phyloP scores from a whole-genome alignment of 2,329 filamentous ascomycete genomes.

The Aschersonia sp. region DNA sequence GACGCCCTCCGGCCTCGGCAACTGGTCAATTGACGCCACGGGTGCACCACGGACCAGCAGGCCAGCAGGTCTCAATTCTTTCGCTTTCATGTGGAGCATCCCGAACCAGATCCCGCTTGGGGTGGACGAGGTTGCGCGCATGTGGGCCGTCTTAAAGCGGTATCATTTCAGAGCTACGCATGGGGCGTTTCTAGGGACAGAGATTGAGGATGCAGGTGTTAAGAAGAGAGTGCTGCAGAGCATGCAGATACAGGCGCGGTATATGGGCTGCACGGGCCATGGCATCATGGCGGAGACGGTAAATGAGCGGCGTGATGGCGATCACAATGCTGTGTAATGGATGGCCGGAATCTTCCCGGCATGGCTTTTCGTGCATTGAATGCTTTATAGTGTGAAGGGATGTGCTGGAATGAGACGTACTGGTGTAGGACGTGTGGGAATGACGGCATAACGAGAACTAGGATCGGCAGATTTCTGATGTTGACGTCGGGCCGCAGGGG shows the following conservation, averaged over 20 bases:
- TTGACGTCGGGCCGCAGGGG: too few relatives aligned
- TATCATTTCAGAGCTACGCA: constrained; percentile 52
- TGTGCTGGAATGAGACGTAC: too few relatives aligned
- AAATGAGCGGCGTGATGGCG: too few relatives aligned
- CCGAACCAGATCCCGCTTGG: constrained; percentile 61
- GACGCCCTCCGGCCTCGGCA: constrained; percentile 40
- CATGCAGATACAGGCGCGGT: constrained; percentile 56
- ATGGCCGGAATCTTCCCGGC: too few relatives aligned
- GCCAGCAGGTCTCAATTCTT: constrained; percentile 35
- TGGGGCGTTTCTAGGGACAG: constrained; percentile 49
- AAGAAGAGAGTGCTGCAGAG: constrained; percentile 57
- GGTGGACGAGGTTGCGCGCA: constrained; percentile 45
- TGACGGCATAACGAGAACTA: too few relatives aligned
- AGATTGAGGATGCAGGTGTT: constrained; percentile 41
- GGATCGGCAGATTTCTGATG: too few relatives aligned
- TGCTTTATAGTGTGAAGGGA: too few relatives aligned
- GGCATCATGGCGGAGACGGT: constrained; percentile 17
- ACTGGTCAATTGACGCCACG: constrained; percentile 27
- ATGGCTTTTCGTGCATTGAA: too few relatives aligned
- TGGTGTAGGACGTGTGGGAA: too few relatives aligned
- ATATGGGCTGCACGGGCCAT: constrained; percentile 30
- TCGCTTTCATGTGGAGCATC: constrained; percentile 64
- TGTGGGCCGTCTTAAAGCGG: constrained; percentile 53
- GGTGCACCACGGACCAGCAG: constrained; percentile 16
- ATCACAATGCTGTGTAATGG: too few relatives aligned